A percentile compares a stretch with the other conserved stretches of the same genome.
Evolutionary conservation across 352 stramenopile species (phyloP).

Genomic region (Phytophthora syringae): DNA sequence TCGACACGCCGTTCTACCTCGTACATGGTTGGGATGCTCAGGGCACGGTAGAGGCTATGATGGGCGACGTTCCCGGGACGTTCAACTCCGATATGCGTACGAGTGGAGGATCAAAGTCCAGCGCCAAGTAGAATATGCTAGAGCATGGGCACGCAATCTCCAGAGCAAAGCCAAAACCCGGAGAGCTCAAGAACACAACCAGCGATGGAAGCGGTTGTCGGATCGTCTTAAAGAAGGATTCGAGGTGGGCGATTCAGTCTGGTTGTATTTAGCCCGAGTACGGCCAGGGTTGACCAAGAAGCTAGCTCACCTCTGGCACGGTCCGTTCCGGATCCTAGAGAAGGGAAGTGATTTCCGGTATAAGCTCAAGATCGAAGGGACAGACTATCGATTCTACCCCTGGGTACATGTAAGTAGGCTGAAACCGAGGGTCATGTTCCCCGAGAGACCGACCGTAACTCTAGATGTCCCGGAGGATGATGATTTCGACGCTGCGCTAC

Average conservation of each 20-base stretch:
- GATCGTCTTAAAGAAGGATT: background rate
- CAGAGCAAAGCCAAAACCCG: constrained; percentile 2
- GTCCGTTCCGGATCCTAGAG: constrained; percentile 2
- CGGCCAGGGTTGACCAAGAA: constrained; percentile 6
- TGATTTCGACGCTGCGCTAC: background rate
- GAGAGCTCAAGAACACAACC: constrained; percentile 1
- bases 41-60: constrained; percentile 10
- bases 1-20: constrained; percentile 26
- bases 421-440: background rate
- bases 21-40: constrained; percentile 25
- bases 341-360: background rate
- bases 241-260: background rate
- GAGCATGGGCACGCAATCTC: constrained; percentile 2
- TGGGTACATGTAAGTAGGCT: background rate
- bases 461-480: background rate
- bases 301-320: constrained; percentile 11
- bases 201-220: background rate
- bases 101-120: constrained; percentile 8
- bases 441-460: background rate
- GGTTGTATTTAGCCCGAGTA: constrained; percentile 8
- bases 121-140: constrained; percentile 8
- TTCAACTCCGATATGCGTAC: constrained; percentile 5
- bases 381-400: background rate
- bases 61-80: background rate
- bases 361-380: background rate